Base-by-base conservation (phyloP, 345 rosid species). In the Salix koriyanagi region DNA sequence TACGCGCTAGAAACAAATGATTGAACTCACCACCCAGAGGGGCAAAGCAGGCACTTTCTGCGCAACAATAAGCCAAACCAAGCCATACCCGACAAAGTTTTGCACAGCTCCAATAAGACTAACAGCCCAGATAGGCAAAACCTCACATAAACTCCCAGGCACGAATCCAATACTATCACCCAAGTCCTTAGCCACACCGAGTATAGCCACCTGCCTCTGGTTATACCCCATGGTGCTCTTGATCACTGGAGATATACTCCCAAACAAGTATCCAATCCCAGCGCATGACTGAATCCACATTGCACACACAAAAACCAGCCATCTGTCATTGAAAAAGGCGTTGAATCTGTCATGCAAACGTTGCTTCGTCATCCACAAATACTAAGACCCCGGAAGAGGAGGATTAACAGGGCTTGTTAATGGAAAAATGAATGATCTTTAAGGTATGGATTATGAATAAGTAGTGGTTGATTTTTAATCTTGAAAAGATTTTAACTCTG, bases 281-380 rank as follows among this genome's bases (percentile, higher is more conserved):
- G 95, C 93, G 72, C 89, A 87, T 4, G 92, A 88, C 61, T 90
- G 93, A 32, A 93, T 81, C 97, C 98, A 93, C 88, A 90, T 90
- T 76, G 94, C 87, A 67, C 92, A 84, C n/a, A 91, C 97, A 77
- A 90, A 90, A 39, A 90, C 93, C 66, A 91, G 85, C 95, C 97
- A 93, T 90, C 94, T 86, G 88, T 88, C 86, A 77, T 37, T 76
- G 3, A 75, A 48, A 48, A 90, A 81, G 19, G 79, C 65, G 83
- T 78, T 79, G 1, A 89, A 70, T 69, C 78, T 88, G 71, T 70
- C 81, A 56, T 64, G 37, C 69, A 70, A 54, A 26, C 6, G 54
- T 34, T 67, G 16, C 84, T 83, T 87, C 39, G 32, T 77, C 54
- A 32, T 26, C 34, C 14, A 26, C 37, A 26, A 14, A 14, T 15